Evolutionary conservation across 2,329 filamentous ascomycete genomes (phyloP).

Genomic region (Mycocentrospora acerina): DNA sequence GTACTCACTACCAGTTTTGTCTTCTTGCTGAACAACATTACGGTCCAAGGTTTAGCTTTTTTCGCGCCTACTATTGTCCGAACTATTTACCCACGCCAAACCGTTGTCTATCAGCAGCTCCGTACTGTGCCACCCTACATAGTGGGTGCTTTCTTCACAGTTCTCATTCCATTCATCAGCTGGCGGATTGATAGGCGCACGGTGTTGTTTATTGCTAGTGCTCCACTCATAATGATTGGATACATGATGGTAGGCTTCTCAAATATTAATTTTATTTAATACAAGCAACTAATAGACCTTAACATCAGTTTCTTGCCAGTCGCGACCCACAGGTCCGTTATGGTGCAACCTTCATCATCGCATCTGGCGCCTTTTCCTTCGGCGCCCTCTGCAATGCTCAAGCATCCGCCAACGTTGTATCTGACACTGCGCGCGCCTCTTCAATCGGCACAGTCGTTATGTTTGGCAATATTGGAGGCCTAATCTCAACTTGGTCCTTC

Average conservation of each 20-base stretch:
- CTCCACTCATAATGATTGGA: conserved; percentile 67
- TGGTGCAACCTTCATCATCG: conserved; percentile 69
- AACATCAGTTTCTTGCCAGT: conserved; percentile 67
- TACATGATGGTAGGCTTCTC: too few relatives aligned
- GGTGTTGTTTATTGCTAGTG: conserved; percentile 61
- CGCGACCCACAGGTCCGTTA: conserved; percentile 57
- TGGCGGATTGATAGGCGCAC: conserved; percentile 62
- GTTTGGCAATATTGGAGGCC: conserved; percentile 71
- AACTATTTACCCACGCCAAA: conserved; percentile 64
- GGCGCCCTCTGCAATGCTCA: conserved; percentile 68
- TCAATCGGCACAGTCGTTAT: conserved; percentile 70
- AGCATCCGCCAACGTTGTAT: conserved; percentile 69
- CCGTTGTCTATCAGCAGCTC: conserved; percentile 65
- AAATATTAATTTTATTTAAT: too few relatives aligned
- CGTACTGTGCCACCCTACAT: conserved; percentile 71
- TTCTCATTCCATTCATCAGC: conserved; percentile 62
- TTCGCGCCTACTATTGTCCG: conserved; percentile 70
- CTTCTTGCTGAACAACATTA: conserved; percentile 68
- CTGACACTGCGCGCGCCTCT: conserved; percentile 67
- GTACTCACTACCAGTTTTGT: conserved; percentile 59
- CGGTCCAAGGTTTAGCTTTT: conserved; percentile 70
- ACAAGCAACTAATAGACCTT: too few relatives aligned
- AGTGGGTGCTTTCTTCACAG: conserved; percentile 66
- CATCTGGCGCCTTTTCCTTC: conserved; percentile 63
- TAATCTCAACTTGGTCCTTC: conserved; percentile 68